Evolutionary conservation across 306 rosid species (phyloP), one percentile per base, ranked within the genome.

Genomic region (Begonia fuchsioides): DNA sequence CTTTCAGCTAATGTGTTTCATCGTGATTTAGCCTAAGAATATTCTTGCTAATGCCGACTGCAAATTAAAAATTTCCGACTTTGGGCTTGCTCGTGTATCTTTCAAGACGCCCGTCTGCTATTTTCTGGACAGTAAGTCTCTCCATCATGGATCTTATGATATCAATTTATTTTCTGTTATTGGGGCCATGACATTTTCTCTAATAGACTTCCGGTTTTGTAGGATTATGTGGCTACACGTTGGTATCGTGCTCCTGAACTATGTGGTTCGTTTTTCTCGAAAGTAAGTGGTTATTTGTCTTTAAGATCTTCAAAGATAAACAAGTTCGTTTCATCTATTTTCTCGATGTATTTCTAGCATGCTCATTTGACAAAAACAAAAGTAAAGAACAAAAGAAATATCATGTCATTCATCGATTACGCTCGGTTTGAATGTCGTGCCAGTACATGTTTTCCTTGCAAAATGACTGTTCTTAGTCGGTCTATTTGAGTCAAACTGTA

Each of bases 181-280:
- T 13, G 0, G 12, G 44, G 11, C 16, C 38, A 17, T 19, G 41
- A 0, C 32, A 14, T 26, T 56, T 14, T 39, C 61, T 52, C 66
- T 64, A 45, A 72, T 58, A 59, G 53, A 17, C 40, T 52, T 60
- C n/a, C 19, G 54, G 39, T 49, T 67, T 53, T 59, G 50, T 55
- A 90, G 98, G 98, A 90, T 58, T 90, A 90, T 53, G 95, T 90
- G 64, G 98, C 98, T 52, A 90, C 98, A 61, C 83, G 98, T 47
- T 90, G 98, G n/a, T n/a, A n/a, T n/a, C n/a, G n/a, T n/a, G n/a
- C n/a, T n/a, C n/a, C n/a, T n/a, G n/a, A n/a, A n/a, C 80, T 90
- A 26, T 90, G 98, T 17, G 98, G 98, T 19, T 90, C 98, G 32
- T 90, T 90, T 67, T 90, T 90, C 82, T 90, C 98, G 9, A 90